Evolutionary conservation across 2,329 filamentous ascomycete genomes (phyloP), one percentile per base, ranked within the genome.

Genomic region (Trichophyton rubrum): DNA sequence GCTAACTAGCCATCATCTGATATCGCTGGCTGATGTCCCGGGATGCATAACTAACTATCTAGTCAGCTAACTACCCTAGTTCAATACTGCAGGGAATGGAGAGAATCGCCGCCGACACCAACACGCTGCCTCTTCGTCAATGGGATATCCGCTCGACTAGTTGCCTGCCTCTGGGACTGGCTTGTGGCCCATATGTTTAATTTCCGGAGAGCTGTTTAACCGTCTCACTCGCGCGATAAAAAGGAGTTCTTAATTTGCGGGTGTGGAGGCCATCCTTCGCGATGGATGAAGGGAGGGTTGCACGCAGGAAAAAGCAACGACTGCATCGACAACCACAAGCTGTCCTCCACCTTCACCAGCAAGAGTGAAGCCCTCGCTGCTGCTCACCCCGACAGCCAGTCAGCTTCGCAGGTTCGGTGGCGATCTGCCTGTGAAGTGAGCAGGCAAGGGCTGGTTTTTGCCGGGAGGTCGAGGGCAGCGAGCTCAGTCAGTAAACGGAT

Each of bases 241-340:
- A 30, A 30, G 27, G 5, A 30, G 2, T 7, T 30, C 33, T 38
- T 38, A 38, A 38, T 38, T 38, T 38, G 9, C 33, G 2, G 33
- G 33, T 38, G 33, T 38, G 33, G 33, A 38, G 33, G 33, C 6
- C 27, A 30, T 38, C 33, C 33, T 38, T 38, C 33, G 33, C 33
- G 33, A 38, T 38, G 33, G 33, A 11, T 38, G 33, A 38, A 38
- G 22, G 47, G 51, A 55, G 51, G 51, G 51, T 55, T 55, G 20
- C 51, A 55, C 51, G 27, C 51, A 55, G 51, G n/a, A 55, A 53
- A 55, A 55, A 55, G 51, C 51, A 55, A 55, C 27, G 27, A 27
- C 33, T 11, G 33, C 33, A 38, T 9, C 33, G 7, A 38, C 33
- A 38, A 38, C 33, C 33, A 38, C 33, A 13, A 4, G 11, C 33